Evolutionary conservation across 495 filamentous ascomycete species (phyloP), one percentile per base, ranked within the genome.

Genomic region (Oleoguttula mirabilis): DNA sequence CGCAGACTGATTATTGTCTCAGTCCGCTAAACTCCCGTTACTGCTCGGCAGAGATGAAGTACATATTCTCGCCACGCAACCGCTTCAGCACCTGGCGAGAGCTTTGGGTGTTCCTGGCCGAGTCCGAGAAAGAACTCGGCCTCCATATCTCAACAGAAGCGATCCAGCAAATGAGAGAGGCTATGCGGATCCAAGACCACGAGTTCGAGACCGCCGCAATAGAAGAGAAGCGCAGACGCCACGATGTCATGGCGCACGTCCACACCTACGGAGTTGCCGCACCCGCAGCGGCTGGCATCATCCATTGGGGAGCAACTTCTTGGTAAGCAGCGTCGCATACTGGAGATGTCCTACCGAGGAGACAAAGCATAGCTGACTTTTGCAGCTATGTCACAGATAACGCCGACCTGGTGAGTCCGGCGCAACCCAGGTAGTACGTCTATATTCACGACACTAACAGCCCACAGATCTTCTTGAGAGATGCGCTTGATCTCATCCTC

Each of bases 241-340:
- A 68, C 43, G 65, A 68, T 60, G 65, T 67, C 19, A 67, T 66
- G 63, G 68, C 70, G 2, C 80, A 86, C 60, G 80, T 88, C 31
- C 75, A 85, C 56, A 75, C 79, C 7, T 84, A 75, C 51, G 82
- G 79, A 2, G 62, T 71, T 54, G 73, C 70, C 36, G 84, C 84
- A 8, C 86, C 87, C 3, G 79, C 76, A 33, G 88, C 88, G 28
- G 84, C 82, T 15, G 84, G 83, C 16, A 84, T 88, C 57, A 92
- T 94, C 36, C 88, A 94, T 64, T 78, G 71, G 63, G 87, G 79
- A 41, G 79, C 76, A 28, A 71, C 60, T 55, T 66, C 59, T 31
- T 67, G 62, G 55, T 67, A 58, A 45, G 45, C 28, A 10, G n/a
- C n/a, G n/a, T n/a, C n/a, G n/a, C n/a, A n/a, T n/a, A n/a, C n/a